Percentiles rank a stretch among this genome's conserved stretches.
Evolutionary conservation across 1,139 yeast species (phyloP).

Genomic region (Suhomyces wounanorum): DNA sequence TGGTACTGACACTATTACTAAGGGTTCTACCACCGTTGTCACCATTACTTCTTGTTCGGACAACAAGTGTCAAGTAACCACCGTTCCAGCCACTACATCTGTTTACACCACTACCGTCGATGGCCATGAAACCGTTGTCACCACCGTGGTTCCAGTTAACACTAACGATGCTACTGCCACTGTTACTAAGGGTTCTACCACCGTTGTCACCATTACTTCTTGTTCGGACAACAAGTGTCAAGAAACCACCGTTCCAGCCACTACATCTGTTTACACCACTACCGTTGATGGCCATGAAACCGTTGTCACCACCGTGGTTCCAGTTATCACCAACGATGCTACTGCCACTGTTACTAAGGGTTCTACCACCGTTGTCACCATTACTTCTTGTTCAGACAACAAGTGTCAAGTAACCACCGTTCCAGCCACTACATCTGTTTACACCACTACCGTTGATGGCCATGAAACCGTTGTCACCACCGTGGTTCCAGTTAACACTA

Average conservation of each 20-base stretch:
- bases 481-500: conserved; percentile 16
- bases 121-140: conserved; percentile 31
- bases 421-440: conserved; percentile 21
- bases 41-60: conserved; percentile 26
- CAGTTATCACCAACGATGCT: conserved; percentile 15
- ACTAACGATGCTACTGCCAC: conserved; percentile 12
- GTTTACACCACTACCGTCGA: conserved; percentile 30
- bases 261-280: conserved; percentile 27
- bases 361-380: conserved; percentile 17
- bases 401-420: conserved; percentile 20
- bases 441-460: conserved; percentile 31
- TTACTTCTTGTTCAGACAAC: conserved; percentile 26
- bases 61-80: conserved; percentile 21
- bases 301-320: conserved; percentile 21
- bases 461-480: conserved; percentile 27
- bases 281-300: conserved; percentile 30
- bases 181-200: conserved; percentile 9
- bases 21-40: conserved; percentile 13
- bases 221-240: conserved; percentile 25
- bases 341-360: conserved; percentile 8
- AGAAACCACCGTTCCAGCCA: conserved; percentile 18
- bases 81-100: conserved; percentile 20
- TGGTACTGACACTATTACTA: conserved; percentile 4
- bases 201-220: conserved; percentile 23
- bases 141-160: conserved; percentile 15